These are phyloP conservation scores for Leucocoprinus sp. DNA, from an alignment of 768 basidiomycete species.

Conservation along the genomic window DNA sequence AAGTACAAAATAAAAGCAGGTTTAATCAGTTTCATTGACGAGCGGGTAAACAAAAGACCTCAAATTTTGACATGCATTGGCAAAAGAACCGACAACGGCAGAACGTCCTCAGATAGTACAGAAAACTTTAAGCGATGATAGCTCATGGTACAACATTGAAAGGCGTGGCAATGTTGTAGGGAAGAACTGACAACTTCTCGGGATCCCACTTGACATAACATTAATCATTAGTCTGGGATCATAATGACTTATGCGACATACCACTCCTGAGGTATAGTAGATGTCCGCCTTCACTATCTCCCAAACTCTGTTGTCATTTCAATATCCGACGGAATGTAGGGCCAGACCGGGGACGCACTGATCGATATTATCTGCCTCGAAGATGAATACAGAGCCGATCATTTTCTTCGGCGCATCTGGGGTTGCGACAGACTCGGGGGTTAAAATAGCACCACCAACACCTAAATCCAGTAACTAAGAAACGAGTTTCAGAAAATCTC, in stretches of 20 bases:
- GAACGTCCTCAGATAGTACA: too few relatives aligned
- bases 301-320: constrained; percentile 24
- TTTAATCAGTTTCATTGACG: too few relatives aligned
- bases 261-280: constrained; percentile 35
- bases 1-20: too few relatives aligned
- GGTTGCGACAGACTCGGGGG: constrained; percentile 46
- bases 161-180: constrained; percentile 32
- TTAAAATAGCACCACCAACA: constrained; percentile 49
- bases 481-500: neutral
- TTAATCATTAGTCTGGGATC: neutral
- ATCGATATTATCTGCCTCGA: constrained; percentile 45
- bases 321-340: neutral
- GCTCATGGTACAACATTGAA: neutral
- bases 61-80: too few relatives aligned
- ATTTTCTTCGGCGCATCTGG: constrained; percentile 44
- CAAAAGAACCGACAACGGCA: neutral
- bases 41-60: too few relatives aligned
- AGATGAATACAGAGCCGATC: constrained; percentile 51
- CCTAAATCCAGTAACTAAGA: constrained; percentile 26
- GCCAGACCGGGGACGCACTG: constrained; percentile 25
- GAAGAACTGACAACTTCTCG: constrained; percentile 42
- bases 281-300: constrained; percentile 31
- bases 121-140: neutral
- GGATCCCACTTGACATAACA: constrained; percentile 41
- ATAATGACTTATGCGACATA: constrained; percentile 16